phyloP scores from a whole-genome alignment of 225 moss, liverwort and hornwort genomes.

The Bryum argenteum region DNA sequence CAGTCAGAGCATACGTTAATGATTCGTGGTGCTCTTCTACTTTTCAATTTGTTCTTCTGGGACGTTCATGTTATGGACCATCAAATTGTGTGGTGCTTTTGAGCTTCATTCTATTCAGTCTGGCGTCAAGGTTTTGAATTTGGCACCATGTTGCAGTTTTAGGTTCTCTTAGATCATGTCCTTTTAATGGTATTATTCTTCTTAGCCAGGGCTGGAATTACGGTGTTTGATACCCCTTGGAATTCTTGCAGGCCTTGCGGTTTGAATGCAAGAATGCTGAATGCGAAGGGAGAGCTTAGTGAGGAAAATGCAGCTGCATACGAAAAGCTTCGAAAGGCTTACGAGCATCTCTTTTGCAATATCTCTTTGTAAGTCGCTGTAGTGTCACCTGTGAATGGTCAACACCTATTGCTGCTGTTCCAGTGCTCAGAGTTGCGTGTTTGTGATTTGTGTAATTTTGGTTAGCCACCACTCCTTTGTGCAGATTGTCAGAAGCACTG shows the following conservation, averaged over 20 bases:
- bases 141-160: not conserved
- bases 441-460: conserved; percentile 18
- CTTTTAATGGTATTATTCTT: not conserved
- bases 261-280: conserved; percentile 94
- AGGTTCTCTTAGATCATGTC: not conserved
- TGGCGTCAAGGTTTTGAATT: conserved; percentile 1
- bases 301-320: conserved; percentile 93
- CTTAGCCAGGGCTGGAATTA: conserved; percentile 1
- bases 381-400: conserved; percentile 14
- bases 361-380: conserved; percentile 70
- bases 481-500: conserved; percentile 88
- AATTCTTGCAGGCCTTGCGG: conserved; percentile 63
- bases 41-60: conserved; percentile 9
- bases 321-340: conserved; percentile 95
- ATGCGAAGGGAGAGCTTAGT: conserved; percentile 94
- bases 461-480: conserved; percentile 19
- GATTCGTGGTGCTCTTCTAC: conserved; percentile 13
- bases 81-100: not conserved
- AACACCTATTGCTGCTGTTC: conserved; percentile 13
- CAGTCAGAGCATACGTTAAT: conserved; percentile 79
- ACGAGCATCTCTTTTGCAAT: conserved; percentile 92
- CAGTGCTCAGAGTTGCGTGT: conserved; percentile 10
- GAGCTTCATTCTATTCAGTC: not conserved
- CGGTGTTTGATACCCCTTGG: conserved; percentile 21
- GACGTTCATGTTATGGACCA: not conserved